phyloP scores from a whole-genome alignment of 208 protist species.

The Endotrypanum monterogeii region DNA sequence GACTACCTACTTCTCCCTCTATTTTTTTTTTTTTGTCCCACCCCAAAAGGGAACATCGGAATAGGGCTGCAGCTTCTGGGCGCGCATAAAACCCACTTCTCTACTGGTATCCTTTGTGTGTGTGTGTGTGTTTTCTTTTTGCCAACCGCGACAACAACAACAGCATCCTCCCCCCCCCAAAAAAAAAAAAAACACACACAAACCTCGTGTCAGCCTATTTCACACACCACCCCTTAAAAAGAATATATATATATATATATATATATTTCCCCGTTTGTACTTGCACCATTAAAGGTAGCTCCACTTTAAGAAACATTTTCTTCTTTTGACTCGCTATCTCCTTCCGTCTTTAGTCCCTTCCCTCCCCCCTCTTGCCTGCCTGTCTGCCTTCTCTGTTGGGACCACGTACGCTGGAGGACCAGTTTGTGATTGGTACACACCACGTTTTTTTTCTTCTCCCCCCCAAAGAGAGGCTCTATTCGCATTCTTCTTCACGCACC shows the following conservation, averaged over 20 bases:
- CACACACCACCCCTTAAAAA: no score
- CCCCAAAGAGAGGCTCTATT: neutral
- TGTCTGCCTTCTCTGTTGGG: neutral
- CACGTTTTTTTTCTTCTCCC: neutral
- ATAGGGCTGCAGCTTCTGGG: neutral
- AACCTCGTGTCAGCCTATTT: neutral
- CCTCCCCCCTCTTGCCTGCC: neutral
- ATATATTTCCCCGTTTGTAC: neutral
- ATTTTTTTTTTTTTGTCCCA: neutral
- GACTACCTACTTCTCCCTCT: neutral
- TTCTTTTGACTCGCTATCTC: neutral
- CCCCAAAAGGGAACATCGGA: neutral
- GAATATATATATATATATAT: no score
- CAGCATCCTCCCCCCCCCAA: no score
- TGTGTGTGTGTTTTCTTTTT: slow-evolving; percentile 1
- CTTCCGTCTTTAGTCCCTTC: neutral
- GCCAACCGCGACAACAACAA: neutral
- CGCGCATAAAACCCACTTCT: neutral
- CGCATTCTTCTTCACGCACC: neutral
- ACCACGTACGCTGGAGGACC: neutral
- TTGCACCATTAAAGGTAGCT: neutral
- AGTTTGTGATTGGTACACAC: neutral
- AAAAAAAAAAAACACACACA: no score
- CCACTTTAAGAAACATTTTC: neutral
- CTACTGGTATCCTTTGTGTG: neutral